Evolutionary conservation across 1,284 basidiomycete species (phyloP).

Genomic region (Tremellales sp.): DNA sequence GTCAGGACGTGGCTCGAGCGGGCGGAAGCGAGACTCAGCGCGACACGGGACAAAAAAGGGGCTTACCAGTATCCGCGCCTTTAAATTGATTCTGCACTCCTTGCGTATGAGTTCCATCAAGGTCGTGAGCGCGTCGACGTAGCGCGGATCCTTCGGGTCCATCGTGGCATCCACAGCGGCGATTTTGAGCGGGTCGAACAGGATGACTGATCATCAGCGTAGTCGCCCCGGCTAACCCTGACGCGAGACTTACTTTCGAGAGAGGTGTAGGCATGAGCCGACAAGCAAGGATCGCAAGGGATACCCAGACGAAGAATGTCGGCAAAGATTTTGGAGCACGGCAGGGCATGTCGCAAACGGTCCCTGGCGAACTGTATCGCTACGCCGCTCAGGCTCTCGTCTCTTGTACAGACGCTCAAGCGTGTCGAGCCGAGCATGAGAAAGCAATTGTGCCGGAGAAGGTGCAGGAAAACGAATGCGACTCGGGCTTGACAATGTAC

Average conservation of each 20-base stretch:
- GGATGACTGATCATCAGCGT: slow-evolving; percentile 2
- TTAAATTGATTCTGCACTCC: background rate
- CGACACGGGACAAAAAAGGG: too few relatives aligned
- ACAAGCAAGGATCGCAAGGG: slow-evolving; percentile 8
- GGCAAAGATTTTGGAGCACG: slow-evolving; percentile 6
- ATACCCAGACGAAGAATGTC: slow-evolving; percentile 7
- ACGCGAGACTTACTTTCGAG: slow-evolving; percentile 8
- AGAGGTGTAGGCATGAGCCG: slow-evolving; percentile 9
- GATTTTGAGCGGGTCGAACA: slow-evolving; percentile 11
- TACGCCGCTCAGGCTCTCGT: background rate
- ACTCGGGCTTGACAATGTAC: background rate
- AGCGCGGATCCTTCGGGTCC: slow-evolving; percentile 1
- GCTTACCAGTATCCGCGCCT: background rate
- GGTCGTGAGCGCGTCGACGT: background rate
- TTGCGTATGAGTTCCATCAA: background rate
- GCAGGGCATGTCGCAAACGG: slow-evolving; percentile 8
- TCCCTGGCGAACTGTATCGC: slow-evolving; percentile 1
- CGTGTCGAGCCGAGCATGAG: slow-evolving; percentile 9
- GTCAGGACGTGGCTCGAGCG: too few relatives aligned
- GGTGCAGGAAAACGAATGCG: slow-evolving; percentile 5
- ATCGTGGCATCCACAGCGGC: slow-evolving; percentile 1
- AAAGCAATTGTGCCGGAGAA: slow-evolving; percentile 14
- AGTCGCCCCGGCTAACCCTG: background rate
- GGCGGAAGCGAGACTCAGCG: too few relatives aligned
- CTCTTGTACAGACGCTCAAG: slow-evolving; percentile 3